Conservation (phyloP, 805 yeast genomes). For the Metschnikowia anglica region DNA sequence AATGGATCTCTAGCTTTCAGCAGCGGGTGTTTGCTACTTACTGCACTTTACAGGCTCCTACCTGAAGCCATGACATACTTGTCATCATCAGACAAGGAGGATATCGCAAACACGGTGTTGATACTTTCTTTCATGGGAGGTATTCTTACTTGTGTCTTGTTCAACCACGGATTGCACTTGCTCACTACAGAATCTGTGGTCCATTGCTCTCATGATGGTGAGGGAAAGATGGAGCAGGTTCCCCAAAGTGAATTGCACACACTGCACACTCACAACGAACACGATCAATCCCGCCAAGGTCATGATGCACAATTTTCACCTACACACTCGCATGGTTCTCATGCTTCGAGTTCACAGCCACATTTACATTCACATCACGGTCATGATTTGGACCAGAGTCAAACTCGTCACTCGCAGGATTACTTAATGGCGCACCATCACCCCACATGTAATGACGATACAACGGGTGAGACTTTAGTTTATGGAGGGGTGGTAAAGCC, state of each 20-base stretch:
- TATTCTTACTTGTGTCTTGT: conserved; percentile 51
- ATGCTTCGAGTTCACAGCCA: background rate
- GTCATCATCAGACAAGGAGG: conserved; percentile 20
- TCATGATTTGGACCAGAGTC: background rate
- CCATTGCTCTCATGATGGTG: conserved; percentile 73
- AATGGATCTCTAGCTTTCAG: conserved; percentile 74
- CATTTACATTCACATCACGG: background rate
- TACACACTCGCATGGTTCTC: conserved; percentile 19
- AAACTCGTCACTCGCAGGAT: background rate
- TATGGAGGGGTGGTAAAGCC: background rate
- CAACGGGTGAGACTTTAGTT: background rate
- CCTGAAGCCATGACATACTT: conserved; percentile 63
- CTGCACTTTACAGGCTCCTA: conserved; percentile 73
- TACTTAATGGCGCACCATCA: conserved; percentile 4
- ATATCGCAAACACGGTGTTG: conserved; percentile 35
- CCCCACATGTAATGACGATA: background rate
- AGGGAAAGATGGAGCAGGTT: conserved; percentile 22
- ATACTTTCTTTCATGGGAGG: conserved; percentile 58
- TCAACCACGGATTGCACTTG: conserved; percentile 69
- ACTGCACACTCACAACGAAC: background rate
- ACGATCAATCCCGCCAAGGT: conserved; percentile 17
- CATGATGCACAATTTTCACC: conserved; percentile 23
- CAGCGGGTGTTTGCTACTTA: conserved; percentile 78
- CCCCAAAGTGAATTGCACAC: conserved; percentile 14
- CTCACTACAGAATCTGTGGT: conserved; percentile 79